Evolutionary conservation across 2,329 filamentous ascomycete species (phyloP), one percentile per base, ranked within the genome.

Genomic region (Colletotrichum gloeosporioides): DNA sequence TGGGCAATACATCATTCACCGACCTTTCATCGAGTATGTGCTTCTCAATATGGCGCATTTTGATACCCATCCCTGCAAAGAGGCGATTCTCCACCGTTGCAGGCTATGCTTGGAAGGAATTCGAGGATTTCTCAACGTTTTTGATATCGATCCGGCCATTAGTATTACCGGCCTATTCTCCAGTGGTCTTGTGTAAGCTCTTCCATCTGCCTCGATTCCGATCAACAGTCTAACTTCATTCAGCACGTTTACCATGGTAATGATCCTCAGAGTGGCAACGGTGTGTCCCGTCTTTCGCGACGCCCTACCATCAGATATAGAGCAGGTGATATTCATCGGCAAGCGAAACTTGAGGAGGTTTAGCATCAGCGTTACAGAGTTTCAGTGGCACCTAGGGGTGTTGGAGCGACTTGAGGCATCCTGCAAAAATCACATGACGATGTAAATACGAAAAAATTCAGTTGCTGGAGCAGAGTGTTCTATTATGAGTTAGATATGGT

Each of bases 1-100:
- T 0, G 82, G 81, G 0, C 80, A 82, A 18, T 82, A 83, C 44
- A 82, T 83, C 7, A 82, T 83, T 1, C 80, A 83, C 29, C 73
- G 82, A 2, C 82, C 82, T 1, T 81, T 83, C 10, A 77, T 83
- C 9, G 81, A 83, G 9, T 81, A 81, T 8, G 78, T 80, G 0
- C 31, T 83, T 8, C 76, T 83, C 5, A 82, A 83, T 10, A 71
- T 80, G 13, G 75, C 77, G 0, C 75, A 79, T 3, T 77, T 83
- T 3, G 73, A 80, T 1, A 72, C 76, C 0, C 81, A 83, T 36
- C 82, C 82, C 3, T 78, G 71, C 49, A 77, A 65, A 5, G 78
- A 76, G 0, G 77, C 75, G 1, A 79, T 83, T 10, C 36, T 83
- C 0, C 77, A 80, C 10, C 78, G 73, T 2, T 81, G 79, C 1